Evolutionary conservation across 177 flowering plant species (phyloP).

Genomic region (Vitis hybrid): DNA sequence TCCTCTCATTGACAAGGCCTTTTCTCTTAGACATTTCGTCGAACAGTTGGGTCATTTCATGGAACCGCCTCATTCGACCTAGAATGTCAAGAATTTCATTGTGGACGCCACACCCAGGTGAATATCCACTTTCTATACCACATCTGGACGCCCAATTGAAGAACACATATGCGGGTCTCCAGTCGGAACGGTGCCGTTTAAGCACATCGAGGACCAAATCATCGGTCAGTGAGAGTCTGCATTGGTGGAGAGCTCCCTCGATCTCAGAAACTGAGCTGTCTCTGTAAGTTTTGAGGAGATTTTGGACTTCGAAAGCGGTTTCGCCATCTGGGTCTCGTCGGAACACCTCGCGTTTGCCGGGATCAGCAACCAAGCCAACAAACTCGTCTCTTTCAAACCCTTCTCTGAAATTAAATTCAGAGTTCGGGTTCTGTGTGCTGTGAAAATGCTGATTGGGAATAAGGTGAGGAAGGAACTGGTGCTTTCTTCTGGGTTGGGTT

Average conservation of each 20-base stretch:
- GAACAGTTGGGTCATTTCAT: constrained; percentile 55
- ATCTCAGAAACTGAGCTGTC: constrained; percentile 36
- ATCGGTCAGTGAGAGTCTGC: constrained; percentile 36
- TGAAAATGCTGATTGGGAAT: neutral
- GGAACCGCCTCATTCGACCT: constrained; percentile 62
- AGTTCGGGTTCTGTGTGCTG: neutral
- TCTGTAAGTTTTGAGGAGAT: constrained; percentile 37
- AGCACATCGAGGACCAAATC: constrained; percentile 62
- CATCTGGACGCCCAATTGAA: constrained; percentile 57
- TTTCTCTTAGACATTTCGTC: constrained; percentile 69
- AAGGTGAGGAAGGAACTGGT: neutral
- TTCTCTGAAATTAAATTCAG: neutral
- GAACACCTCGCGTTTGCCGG: neutral
- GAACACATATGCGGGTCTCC: constrained; percentile 65
- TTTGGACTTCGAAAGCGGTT: constrained; percentile 37
- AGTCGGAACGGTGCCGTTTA: constrained; percentile 61
- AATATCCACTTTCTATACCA: constrained; percentile 16
- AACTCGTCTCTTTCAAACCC: neutral
- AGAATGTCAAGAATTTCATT: constrained; percentile 76
- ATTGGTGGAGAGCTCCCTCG: constrained; percentile 40
- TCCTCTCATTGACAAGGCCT: constrained; percentile 46
- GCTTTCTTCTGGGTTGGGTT: neutral
- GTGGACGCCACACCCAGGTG: constrained; percentile 37
- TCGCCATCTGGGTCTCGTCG: constrained; percentile 14
- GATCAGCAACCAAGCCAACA: neutral